Evolutionary conservation across 1,284 basidiomycete species (phyloP), one percentile per base, ranked within the genome.

Genomic region (Xerocomus cyaneibrunnescens): DNA sequence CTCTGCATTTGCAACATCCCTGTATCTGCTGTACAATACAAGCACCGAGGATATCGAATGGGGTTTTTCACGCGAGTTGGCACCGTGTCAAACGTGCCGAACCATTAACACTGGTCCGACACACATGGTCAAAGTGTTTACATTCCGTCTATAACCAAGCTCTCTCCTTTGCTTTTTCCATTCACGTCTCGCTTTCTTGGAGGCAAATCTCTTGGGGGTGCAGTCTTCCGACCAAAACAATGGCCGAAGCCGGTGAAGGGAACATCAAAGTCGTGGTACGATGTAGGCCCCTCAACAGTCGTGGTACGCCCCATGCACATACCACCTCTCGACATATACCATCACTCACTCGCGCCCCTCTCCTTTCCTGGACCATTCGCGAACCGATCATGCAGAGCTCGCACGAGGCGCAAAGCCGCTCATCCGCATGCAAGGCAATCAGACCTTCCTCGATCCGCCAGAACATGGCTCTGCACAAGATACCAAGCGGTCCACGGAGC

Each of bases 191-290:
- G 56, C 51, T 51, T 55, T 54, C 52, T 53, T 55, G 28, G 31
- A 54, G 41, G 32, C 30, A 57, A 44, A 42, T 57, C 59, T 30
- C 53, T 52, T 45, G 21, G 40, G 44, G 41, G 52, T 48, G 44
- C 48, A 50, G 47, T 23, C 28, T 52, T 51, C 62, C 52, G 28
- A 54, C 53, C 50, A 39, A 9, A 50, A 60, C 54, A 12, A 81
- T 81, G 79, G 74, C 75, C 54, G 79, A 82, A 61, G 78, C 75
- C 58, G 84, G 85, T 52, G 84, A 83, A 61, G 92, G 92, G 50
- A 96, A 96, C 75, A 96, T 96, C 82, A 96, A 91, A 74, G 93
- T 96, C 71, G 93, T 96, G 50, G 93, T 96, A 57, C 85, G 94
- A 87, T 97, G 94, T 78, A 82, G 94, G 58, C 94, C 94, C 50